phyloP scores from a whole-genome alignment of 768 basidiomycete genomes.

The Boletus insuetus region DNA sequence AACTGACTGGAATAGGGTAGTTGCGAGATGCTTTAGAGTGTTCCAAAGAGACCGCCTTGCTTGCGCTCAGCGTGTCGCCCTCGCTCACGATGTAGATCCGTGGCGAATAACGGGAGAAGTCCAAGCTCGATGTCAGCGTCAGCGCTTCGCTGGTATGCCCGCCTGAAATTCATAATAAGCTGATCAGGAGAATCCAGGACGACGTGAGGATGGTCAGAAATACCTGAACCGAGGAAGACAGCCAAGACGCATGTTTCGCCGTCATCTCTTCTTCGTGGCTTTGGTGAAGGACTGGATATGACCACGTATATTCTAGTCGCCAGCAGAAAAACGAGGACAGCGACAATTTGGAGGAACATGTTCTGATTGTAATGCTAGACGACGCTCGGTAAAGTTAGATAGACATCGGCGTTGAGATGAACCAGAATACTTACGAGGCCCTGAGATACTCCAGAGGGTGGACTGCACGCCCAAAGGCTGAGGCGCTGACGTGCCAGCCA shows the following conservation, averaged over 20 bases:
- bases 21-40: slow-evolving; percentile 13
- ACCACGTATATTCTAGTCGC: slow-evolving; percentile 19
- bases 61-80: slow-evolving; percentile 75
- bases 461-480: not conserved
- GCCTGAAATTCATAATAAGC: slow-evolving; percentile 46
- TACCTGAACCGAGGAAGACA: slow-evolving; percentile 93
- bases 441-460: too few relatives aligned
- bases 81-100: slow-evolving; percentile 81
- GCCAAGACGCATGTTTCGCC: slow-evolving; percentile 52
- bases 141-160: slow-evolving; percentile 93
- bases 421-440: not conserved
- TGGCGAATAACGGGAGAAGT: slow-evolving; percentile 70
- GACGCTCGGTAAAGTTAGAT: not conserved
- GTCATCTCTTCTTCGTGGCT: slow-evolving; percentile 10
- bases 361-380: not conserved
- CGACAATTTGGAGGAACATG: slow-evolving; percentile 16
- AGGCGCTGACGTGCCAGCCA: not conserved
- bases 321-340: slow-evolving; percentile 12
- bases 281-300: slow-evolving; percentile 10
- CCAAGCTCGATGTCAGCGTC: slow-evolving; percentile 64
- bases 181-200: not conserved
- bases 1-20: slow-evolving; percentile 15
- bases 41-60: slow-evolving; percentile 71
- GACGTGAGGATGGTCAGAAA: slow-evolving; percentile 20
- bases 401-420: not conserved